These are phyloP conservation scores for Suillus bovinus DNA, from an alignment of 768 basidiomycete species.

Conservation along the genomic window DNA sequence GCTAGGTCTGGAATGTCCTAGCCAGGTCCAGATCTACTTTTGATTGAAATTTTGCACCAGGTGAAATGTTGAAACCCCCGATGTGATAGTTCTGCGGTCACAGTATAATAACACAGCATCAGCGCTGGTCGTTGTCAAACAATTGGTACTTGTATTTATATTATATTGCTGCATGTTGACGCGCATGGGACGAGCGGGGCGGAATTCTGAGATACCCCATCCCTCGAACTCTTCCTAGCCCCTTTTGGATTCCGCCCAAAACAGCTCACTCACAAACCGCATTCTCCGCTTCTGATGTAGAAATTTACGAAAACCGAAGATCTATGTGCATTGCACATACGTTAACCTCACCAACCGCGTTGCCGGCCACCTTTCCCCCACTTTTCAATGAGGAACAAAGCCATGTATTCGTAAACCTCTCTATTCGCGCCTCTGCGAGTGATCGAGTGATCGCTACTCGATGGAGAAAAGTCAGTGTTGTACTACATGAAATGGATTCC, in stretches of 20 bases:
- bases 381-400: conserved; percentile 81
- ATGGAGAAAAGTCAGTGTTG: conserved; percentile 12
- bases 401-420: conserved; percentile 88
- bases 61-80: too few relatives aligned
- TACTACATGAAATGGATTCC: conserved; percentile 1
- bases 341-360: conserved; percentile 51
- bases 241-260: not conserved
- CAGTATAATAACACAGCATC: too few relatives aligned
- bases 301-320: not conserved
- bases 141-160: too few relatives aligned
- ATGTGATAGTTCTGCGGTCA: too few relatives aligned
- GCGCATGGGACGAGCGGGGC: too few relatives aligned
- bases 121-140: too few relatives aligned
- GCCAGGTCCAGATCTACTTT: too few relatives aligned
- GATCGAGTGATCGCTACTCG: conserved; percentile 77
- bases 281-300: not conserved
- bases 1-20: too few relatives aligned
- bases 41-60: too few relatives aligned
- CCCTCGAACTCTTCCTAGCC: too few relatives aligned
- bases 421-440: conserved; percentile 69
- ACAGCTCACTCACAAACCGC: not conserved
- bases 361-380: conserved; percentile 85
- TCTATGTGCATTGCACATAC: not conserved
- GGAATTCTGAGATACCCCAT: too few relatives aligned
- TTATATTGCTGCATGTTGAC: too few relatives aligned